A percentile compares a stretch with the other conserved stretches of the same genome.
phyloP scores from a whole-genome alignment of 805 yeast species.

The Nakazawaea molendinolei region DNA sequence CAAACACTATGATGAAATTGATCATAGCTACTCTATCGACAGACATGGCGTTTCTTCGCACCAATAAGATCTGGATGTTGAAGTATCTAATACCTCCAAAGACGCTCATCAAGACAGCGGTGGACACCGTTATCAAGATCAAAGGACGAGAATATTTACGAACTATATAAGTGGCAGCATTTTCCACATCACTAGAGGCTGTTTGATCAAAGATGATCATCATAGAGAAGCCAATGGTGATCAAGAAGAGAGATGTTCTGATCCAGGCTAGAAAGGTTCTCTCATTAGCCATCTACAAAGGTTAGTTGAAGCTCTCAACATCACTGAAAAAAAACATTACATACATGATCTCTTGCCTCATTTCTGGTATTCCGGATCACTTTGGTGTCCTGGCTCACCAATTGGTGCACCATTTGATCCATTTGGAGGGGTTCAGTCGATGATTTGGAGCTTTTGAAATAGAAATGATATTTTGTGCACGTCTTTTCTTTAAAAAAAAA shows the following conservation, averaged over 20 bases:
- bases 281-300: slow-evolving; percentile 31
- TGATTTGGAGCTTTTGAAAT: too few species aligned
- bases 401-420: too few species aligned
- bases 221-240: slow-evolving; percentile 34
- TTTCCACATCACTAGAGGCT: background rate
- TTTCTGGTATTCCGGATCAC: slow-evolving; percentile 4
- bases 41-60: slow-evolving; percentile 2
- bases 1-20: slow-evolving; percentile 12
- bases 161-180: background rate
- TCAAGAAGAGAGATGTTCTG: slow-evolving; percentile 32
- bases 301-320: background rate
- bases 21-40: slow-evolving; percentile 13
- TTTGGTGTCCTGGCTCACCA: too few species aligned
- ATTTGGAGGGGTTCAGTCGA: too few species aligned
- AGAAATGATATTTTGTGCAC: too few species aligned
- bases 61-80: slow-evolving; percentile 30
- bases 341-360: slow-evolving; percentile 11
- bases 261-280: slow-evolving; percentile 40
- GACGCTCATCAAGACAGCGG: slow-evolving; percentile 28
- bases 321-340: background rate
- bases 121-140: slow-evolving; percentile 17
- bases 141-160: background rate
- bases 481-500: too few species aligned
- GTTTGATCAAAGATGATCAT: slow-evolving; percentile 19
- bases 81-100: slow-evolving; percentile 31